These are phyloP conservation scores for Fragaria ananassa DNA, from an alignment of 306 rosid genomes.

Conservation along the genomic window DNA sequence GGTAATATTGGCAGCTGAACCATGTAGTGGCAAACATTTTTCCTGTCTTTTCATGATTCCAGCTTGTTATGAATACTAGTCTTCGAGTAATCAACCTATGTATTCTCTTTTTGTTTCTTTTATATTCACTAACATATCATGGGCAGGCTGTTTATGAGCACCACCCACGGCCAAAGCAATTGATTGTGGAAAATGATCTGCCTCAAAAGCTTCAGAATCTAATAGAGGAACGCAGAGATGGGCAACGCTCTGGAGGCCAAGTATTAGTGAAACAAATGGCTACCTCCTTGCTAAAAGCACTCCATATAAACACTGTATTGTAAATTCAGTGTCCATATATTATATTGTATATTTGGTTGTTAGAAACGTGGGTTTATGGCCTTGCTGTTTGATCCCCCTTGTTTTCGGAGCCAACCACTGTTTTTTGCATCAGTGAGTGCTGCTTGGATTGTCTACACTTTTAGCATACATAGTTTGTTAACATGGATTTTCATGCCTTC, in stretches of 20 bases:
- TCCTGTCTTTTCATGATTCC: background rate
- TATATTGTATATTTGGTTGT: constrained; percentile 17
- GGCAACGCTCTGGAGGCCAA: constrained; percentile 78
- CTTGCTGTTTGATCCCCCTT: background rate
- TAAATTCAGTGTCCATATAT: constrained; percentile 32
- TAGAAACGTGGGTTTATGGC: background rate
- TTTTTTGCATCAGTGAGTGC: constrained; percentile 7
- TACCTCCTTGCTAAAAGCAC: constrained; percentile 91
- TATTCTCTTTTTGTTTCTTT: too few species aligned
- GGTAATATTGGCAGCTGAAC: background rate
- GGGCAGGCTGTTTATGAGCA: constrained; percentile 94
- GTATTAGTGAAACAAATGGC: constrained; percentile 99
- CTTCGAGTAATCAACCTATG: background rate
- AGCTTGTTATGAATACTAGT: background rate
- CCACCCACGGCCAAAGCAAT: constrained; percentile 96
- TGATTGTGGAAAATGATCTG: constrained; percentile 96
- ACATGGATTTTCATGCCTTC: background rate
- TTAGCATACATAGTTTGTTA: background rate
- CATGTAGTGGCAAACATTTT: background rate
- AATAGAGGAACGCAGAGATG: constrained; percentile 93
- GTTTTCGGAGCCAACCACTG: background rate
- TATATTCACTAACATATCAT: background rate
- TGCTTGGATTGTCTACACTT: background rate
- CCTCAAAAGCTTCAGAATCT: constrained; percentile 92
- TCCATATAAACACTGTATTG: constrained; percentile 95